phyloP scores from a whole-genome alignment of 2,329 filamentous ascomycete species.

The Botrytis galanthina region DNA sequence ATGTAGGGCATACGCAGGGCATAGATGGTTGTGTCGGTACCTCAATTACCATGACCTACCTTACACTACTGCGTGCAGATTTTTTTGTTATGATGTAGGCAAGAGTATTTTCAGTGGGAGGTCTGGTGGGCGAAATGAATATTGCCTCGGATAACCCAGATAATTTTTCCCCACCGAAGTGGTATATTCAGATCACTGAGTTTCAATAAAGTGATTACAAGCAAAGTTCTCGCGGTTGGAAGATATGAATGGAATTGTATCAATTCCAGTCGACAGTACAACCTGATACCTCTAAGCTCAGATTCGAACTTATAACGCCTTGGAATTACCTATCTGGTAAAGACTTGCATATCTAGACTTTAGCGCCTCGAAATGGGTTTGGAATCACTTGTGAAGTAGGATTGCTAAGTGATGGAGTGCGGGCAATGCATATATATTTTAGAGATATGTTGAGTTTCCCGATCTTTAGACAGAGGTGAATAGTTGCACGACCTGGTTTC shows the following conservation, averaged over 20 bases:
- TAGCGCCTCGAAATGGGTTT: too few relatives aligned
- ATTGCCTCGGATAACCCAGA: background rate
- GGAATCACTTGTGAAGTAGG: too few relatives aligned
- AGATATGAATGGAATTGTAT: background rate
- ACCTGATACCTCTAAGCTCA: too few relatives aligned
- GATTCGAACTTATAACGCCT: too few relatives aligned
- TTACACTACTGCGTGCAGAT: background rate
- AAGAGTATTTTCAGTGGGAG: background rate
- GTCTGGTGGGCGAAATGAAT: background rate
- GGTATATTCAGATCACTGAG: background rate
- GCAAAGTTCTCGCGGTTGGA: background rate
- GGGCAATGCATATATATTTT: too few relatives aligned
- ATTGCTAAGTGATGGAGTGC: too few relatives aligned
- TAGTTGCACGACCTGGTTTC: background rate
- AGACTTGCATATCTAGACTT: background rate
- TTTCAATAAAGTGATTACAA: background rate
- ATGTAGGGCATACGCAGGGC: background rate
- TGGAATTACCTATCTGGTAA: conserved; percentile 32
- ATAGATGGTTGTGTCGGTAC: background rate
- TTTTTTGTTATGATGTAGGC: background rate
- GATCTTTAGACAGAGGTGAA: background rate
- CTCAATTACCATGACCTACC: background rate
- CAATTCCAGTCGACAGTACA: too few relatives aligned
- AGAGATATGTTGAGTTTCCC: too few relatives aligned
- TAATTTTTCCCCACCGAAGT: background rate